phyloP scores from a whole-genome alignment of 2,329 filamentous ascomycete genomes.

The Fonsecaea nubica region DNA sequence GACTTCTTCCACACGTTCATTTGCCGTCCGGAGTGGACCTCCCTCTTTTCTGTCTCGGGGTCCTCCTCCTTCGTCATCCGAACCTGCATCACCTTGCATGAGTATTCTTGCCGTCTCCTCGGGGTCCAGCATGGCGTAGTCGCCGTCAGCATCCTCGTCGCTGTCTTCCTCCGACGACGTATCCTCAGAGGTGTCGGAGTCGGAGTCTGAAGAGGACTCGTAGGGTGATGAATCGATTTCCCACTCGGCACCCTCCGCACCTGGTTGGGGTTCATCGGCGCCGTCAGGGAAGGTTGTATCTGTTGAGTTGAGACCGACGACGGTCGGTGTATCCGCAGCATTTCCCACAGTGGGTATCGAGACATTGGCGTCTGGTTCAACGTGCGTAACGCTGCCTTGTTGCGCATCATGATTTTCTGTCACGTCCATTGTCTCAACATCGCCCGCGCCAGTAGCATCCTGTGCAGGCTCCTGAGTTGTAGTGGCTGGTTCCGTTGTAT shows the following conservation, averaged over 20 bases:
- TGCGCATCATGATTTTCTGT: not conserved
- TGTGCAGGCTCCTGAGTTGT: not conserved
- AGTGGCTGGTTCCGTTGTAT: not conserved
- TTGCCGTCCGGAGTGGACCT: conserved; percentile 74
- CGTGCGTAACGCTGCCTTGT: not conserved
- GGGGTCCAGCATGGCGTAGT: conserved; percentile 75
- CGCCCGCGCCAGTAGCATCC: not conserved
- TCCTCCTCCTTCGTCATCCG: conserved; percentile 75
- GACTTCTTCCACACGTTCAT: conserved; percentile 71
- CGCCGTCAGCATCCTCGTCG: conserved; percentile 53
- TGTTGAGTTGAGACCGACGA: not conserved
- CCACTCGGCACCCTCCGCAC: conserved; percentile 75
- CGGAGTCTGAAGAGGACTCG: conserved; percentile 66
- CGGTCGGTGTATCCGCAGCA: conserved; percentile 6
- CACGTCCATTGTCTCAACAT: conserved; percentile 16
- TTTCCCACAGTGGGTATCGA: conserved; percentile 12
- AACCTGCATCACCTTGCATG: conserved; percentile 81
- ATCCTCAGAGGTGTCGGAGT: conserved; percentile 64
- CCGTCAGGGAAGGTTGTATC: conserved; percentile 20
- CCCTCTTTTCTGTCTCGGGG: conserved; percentile 47
- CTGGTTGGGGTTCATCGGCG: conserved; percentile 45
- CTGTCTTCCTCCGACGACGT: conserved; percentile 61
- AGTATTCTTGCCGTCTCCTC: conserved; percentile 84
- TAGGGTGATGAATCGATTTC: conserved; percentile 80
- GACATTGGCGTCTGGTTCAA: conserved; percentile 15